Percentiles rank a stretch among this genome's conserved stretches.
phyloP scores from a whole-genome alignment of 2,329 filamentous ascomycete species.

The Pseudogymnoascus destructans region DNA sequence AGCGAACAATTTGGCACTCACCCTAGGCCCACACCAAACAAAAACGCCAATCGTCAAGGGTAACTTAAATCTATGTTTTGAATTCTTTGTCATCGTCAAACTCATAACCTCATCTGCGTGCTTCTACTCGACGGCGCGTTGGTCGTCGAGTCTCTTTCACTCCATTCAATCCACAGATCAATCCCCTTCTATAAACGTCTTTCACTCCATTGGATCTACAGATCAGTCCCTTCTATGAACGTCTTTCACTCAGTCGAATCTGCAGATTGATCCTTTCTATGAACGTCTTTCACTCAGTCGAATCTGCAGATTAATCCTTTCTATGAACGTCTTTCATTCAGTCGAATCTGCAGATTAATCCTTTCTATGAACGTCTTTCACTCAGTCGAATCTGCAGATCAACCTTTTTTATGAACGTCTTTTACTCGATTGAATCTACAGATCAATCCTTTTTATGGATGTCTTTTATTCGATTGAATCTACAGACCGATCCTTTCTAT shows the following conservation, averaged over 20 bases:
- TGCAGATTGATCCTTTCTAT: no score
- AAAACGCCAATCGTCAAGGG: neutral
- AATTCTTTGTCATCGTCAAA: neutral
- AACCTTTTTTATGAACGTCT: no score
- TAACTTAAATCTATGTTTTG: neutral
- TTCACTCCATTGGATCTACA: no score
- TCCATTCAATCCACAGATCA: neutral
- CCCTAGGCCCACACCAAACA: neutral
- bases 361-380: neutral
- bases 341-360: neutral
- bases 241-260: no score
- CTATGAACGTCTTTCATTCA: neutral
- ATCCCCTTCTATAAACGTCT: neutral
- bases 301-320: neutral
- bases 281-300: neutral
- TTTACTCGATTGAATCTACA: no score
- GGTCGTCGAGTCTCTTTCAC: no score
- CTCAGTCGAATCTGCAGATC: no score
- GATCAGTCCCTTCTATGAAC: no score
- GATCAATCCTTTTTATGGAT: no score
- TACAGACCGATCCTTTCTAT: neutral
- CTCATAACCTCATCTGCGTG: neutral
- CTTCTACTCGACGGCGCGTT: neutral
- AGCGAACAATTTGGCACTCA: neutral
- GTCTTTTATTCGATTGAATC: no score